Conservation (phyloP, 768 basidiomycete genomes). For the Melanogaster broomeanus region DNA sequence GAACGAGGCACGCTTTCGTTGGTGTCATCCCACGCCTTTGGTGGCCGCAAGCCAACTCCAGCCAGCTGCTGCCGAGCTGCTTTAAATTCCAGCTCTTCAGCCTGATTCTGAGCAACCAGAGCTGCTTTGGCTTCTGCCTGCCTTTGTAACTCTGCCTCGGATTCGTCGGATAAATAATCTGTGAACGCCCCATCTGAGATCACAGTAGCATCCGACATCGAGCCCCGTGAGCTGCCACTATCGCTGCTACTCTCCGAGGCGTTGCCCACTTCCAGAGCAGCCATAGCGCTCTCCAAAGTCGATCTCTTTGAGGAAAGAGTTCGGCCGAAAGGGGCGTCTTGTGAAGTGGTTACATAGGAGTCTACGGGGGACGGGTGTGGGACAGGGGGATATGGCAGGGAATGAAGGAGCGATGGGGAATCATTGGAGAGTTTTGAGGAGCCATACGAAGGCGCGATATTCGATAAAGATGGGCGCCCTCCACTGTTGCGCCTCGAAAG, state of each 20-base stretch:
- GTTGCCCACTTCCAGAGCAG: conserved; percentile 36
- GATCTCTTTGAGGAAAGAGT: conserved; percentile 33
- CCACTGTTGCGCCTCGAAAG: conserved; percentile 49
- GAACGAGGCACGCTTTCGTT: conserved; percentile 36
- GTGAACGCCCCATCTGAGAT: conserved; percentile 88
- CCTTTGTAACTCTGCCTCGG: conserved; percentile 84
- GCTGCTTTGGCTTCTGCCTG: conserved; percentile 83
- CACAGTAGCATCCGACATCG: conserved; percentile 71
- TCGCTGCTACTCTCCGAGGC: conserved; percentile 67
- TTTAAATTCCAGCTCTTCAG: conserved; percentile 81
- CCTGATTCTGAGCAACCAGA: conserved; percentile 73
- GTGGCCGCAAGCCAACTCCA: conserved; percentile 71
- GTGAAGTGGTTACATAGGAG: conserved; percentile 21
- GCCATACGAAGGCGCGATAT: conserved; percentile 35
- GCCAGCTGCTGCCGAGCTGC: conserved; percentile 79
- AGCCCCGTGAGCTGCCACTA: conserved; percentile 48
- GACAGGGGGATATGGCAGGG: conserved; percentile 21
- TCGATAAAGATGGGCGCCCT: conserved; percentile 46
- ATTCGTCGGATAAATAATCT: conserved; percentile 90
- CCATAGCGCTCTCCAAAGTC: conserved; percentile 41
- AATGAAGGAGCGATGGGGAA: conserved; percentile 14
- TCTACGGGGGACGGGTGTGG: conserved; percentile 24
- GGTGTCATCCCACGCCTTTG: conserved; percentile 71
- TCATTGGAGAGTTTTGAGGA: conserved; percentile 25
- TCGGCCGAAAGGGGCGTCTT: conserved; percentile 36